Evolutionary conservation across 257 asterid species (phyloP), one percentile per base, ranked within the genome.

Genomic region (Solanum virginianum): DNA sequence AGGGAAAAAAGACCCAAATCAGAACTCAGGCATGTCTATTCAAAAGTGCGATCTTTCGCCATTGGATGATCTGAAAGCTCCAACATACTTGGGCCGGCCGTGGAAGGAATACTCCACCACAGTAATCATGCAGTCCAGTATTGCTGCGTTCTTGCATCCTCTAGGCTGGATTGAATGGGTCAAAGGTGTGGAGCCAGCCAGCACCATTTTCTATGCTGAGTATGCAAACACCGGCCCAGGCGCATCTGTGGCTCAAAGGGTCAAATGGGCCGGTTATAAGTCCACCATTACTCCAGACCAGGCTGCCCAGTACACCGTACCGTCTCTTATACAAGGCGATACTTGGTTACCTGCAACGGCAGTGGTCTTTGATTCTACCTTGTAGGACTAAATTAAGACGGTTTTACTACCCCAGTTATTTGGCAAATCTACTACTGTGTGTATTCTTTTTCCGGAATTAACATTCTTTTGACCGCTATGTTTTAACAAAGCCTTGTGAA

Each of bases 91-190:
- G n/a, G 98, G 98, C 45, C 56, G 98, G 87, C 98, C 98, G 0
- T 94, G 97, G 97, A 95, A 93, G 85, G 63, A 80, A 0, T 93
- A 32, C 22, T 92, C 98, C 2, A 91, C 96, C 0, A 91, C 98
- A 0, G 88, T 94, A 0, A 85, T 95, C 24, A 90, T 91, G 95
- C 87, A 90, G 51, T 87, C 94, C 4, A 16, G 18, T 0, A 91
- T 95, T 15, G 97, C 88, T 9, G 87, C 80, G 10, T 88, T 92
- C 83, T 75, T 95, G 90, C 32, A 80, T 7, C 97, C 98, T 2
- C 6, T 57, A 29, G 98, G 98, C 8, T 95, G 98, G 98, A 87
- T 85, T 57, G 86, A 90, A 8, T 93, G 98, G 98, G 90, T 81
- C 12, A 4, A 3, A 1, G 80, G 71, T 4, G 88, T 88, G 3